Conservation (phyloP, 768 basidiomycete genomes). For the Punctularia strigosozonata region DNA sequence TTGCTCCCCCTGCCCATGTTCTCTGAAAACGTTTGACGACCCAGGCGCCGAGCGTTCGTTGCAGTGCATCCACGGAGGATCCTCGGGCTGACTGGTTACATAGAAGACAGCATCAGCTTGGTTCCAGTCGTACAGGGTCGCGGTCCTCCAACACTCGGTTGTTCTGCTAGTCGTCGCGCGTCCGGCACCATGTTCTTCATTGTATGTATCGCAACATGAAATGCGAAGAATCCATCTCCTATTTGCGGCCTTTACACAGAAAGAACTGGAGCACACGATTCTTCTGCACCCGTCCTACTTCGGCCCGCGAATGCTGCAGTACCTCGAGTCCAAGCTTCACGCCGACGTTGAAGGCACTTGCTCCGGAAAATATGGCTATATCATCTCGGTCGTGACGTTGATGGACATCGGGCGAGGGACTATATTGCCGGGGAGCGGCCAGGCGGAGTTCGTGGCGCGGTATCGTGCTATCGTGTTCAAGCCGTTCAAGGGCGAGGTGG, state of each 20-base stretch:
- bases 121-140: too few relatives aligned
- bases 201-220: slow-evolving; percentile 27
- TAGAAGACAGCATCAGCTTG: too few relatives aligned
- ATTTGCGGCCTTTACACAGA: slow-evolving; percentile 33
- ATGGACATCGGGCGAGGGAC: slow-evolving; percentile 88
- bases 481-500: slow-evolving; percentile 99
- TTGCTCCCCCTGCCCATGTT: too few relatives aligned
- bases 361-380: slow-evolving; percentile 89
- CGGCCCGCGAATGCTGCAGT: slow-evolving; percentile 89
- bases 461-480: slow-evolving; percentile 98
- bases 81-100: too few relatives aligned
- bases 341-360: slow-evolving; percentile 97
- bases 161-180: too few relatives aligned
- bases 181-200: slow-evolving; percentile 56
- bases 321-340: slow-evolving; percentile 87
- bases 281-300: slow-evolving; percentile 97
- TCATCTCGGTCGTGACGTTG: slow-evolving; percentile 86
- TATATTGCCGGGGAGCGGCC: slow-evolving; percentile 83
- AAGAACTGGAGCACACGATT: slow-evolving; percentile 96
- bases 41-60: too few relatives aligned
- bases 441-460: slow-evolving; percentile 90
- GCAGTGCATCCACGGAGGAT: too few relatives aligned
- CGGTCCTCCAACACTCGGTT: too few relatives aligned
- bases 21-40: too few relatives aligned
- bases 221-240: background rate